Evolutionary conservation across 345 rosid species (phyloP).

Genomic region (Lepidium africanum): DNA sequence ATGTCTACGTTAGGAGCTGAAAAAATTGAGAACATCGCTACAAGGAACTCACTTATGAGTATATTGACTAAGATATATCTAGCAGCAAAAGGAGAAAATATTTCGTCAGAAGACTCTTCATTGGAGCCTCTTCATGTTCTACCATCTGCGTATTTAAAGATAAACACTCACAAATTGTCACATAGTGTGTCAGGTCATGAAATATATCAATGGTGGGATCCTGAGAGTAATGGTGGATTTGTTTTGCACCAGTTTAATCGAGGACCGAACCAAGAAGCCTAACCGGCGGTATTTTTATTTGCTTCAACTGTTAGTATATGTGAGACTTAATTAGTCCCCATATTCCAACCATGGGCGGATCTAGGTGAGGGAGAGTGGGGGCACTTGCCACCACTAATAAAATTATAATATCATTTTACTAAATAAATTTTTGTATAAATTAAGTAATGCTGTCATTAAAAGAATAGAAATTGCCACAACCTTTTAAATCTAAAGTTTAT

Average conservation of each 20-base stretch:
- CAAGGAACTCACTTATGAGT: constrained; percentile 36
- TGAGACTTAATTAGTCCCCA: too few relatives aligned
- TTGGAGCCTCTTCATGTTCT: constrained; percentile 47
- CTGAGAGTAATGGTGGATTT: constrained; percentile 30
- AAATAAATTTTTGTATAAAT: too few relatives aligned
- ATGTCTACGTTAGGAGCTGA: constrained; percentile 52
- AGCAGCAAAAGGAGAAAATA: constrained; percentile 24
- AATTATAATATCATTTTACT: too few relatives aligned
- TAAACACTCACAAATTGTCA: constrained; percentile 30
- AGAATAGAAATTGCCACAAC: too few relatives aligned
- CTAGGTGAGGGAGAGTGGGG: too few relatives aligned
- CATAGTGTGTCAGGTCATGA: constrained; percentile 57
- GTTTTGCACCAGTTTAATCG: constrained; percentile 27
- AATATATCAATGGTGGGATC: constrained; percentile 77
- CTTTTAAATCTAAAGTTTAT: too few relatives aligned
- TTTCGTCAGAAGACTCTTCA: neutral
- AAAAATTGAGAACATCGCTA: constrained; percentile 43
- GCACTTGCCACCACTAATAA: too few relatives aligned
- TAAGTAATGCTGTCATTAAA: too few relatives aligned
- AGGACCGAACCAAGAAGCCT: too few relatives aligned
- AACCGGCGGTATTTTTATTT: too few relatives aligned
- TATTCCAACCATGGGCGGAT: too few relatives aligned
- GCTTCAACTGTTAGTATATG: too few relatives aligned
- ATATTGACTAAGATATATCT: constrained; percentile 9
- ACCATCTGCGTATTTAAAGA: constrained; percentile 49